Evolutionary conservation across 2,329 filamentous ascomycete genomes (phyloP).

Genomic region (Fusarium sp.): DNA sequence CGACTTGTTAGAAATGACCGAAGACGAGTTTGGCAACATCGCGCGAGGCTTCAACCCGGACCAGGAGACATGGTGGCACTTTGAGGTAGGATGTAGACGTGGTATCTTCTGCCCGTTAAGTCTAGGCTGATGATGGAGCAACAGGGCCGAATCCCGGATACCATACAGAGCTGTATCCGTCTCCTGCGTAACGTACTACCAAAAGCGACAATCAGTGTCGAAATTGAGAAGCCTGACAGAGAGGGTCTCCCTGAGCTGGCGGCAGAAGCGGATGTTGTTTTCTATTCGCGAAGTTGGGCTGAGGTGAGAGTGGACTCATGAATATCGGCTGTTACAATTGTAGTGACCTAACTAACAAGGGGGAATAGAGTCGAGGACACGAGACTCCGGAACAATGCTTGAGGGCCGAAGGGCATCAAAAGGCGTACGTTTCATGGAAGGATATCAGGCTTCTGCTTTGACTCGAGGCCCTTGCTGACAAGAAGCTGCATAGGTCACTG

Average conservation of each 20-base stretch:
- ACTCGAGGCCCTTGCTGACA: slow-evolving; percentile 33
- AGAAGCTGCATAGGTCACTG: slow-evolving; percentile 50
- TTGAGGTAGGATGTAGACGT: slow-evolving; percentile 63
- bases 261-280: slow-evolving; percentile 73
- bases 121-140: slow-evolving; percentile 23
- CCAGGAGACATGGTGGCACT: slow-evolving; percentile 71
- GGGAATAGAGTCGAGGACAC: slow-evolving; percentile 51
- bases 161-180: slow-evolving; percentile 67
- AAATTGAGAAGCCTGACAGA: slow-evolving; percentile 75
- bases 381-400: slow-evolving; percentile 62
- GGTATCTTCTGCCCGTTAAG: neutral
- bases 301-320: slow-evolving; percentile 57
- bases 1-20: slow-evolving; percentile 72
- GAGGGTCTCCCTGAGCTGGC: slow-evolving; percentile 68
- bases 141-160: slow-evolving; percentile 71
- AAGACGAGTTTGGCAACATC: slow-evolving; percentile 64
- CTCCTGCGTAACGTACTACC: slow-evolving; percentile 60
- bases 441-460: slow-evolving; percentile 2
- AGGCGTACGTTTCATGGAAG: slow-evolving; percentile 60
- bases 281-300: slow-evolving; percentile 77
- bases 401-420: slow-evolving; percentile 51
- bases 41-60: slow-evolving; percentile 50
- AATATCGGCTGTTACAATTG: slow-evolving; percentile 3
- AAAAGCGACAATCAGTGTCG: slow-evolving; percentile 68
- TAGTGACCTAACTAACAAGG: slow-evolving; percentile 29